Evolutionary conservation across 495 filamentous ascomycete genomes (phyloP), one percentile per base, ranked within the genome.

Genomic region (Daldinia vernicosa): DNA sequence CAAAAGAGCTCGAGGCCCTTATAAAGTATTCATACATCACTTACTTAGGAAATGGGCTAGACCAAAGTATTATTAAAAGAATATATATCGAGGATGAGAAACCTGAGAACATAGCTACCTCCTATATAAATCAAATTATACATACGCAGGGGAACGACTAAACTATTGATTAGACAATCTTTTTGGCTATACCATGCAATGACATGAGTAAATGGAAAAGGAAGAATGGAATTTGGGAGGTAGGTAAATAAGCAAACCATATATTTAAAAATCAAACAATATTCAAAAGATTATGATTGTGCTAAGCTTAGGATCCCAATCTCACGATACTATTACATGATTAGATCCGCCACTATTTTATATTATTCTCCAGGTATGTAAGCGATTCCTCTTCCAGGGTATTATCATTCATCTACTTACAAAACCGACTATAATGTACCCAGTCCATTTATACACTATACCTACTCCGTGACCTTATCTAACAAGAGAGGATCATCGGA

Each of bases 401-500:
- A 28, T n/a, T n/a, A n/a, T n/a, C n/a, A n/a, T n/a, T n/a, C n/a
- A n/a, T n/a, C n/a, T n/a, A n/a, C n/a, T n/a, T n/a, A 30, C 8
- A 33, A 2, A 33, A 33, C 30, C 8, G 30, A 14, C 35, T 0
- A 39, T 39, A 39, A n/a, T n/a, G 5, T n/a, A 39, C 35, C 35
- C n/a, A 1, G 35, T 39, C 30, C 9, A 33, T 33, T 2, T n/a
- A 43, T 6, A n/a, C 14, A 43, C 39, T 15, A n/a, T 4, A 6
- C n/a, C n/a, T 4, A n/a, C 28, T n/a, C n/a, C 30, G 39, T 43
- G 22, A 45, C 40, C 40, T 7, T 45, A 17, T 45, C 40, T 1
- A 53, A 60, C 43, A 37, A n/a, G 55, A 60, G 14, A 32, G 15
- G 30, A 59, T 60, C 55, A 53, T 66, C 30, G 30, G 53, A 5